These are phyloP conservation scores for Copromyces sp. DNA, from an alignment of 495 filamentous ascomycete genomes.

Conservation along the genomic window DNA sequence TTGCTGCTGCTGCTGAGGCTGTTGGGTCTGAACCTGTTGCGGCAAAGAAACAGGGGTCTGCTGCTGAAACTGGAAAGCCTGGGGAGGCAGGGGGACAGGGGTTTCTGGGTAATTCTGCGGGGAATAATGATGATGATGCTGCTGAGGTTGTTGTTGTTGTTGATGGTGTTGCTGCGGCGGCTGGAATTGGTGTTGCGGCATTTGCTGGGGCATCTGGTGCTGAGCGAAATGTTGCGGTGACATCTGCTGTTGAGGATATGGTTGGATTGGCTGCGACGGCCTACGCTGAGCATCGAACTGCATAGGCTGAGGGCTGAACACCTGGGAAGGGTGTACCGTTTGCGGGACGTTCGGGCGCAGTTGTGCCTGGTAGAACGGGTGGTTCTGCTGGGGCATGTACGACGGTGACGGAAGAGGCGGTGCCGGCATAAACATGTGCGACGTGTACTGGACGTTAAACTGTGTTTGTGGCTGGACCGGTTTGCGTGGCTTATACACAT, in stretches of 20 bases:
- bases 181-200: constrained; percentile 4
- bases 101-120: background rate
- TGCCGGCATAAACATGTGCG: constrained; percentile 31
- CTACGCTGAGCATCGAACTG: background rate
- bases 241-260: background rate
- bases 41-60: background rate
- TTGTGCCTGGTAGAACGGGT: constrained; percentile 7
- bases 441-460: constrained; percentile 25
- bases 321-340: background rate
- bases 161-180: background rate
- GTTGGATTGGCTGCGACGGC: background rate
- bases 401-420: constrained; percentile 6
- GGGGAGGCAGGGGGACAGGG: background rate
- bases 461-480: constrained; percentile 23
- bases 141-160: background rate
- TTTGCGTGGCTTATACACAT: constrained; percentile 44
- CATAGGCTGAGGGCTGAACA: background rate
- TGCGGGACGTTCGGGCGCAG: background rate
- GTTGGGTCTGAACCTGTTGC: background rate
- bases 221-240: background rate
- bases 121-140: background rate
- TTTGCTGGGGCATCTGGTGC: constrained; percentile 3
- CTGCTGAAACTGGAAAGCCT: background rate
- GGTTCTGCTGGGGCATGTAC: constrained; percentile 3
- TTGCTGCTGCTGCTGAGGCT: constrained; percentile 3